A percentile compares a stretch with the other conserved stretches of the same genome.
Evolutionary conservation across 2,329 filamentous ascomycete genomes (phyloP).

Genomic region (Hypoxylon sp.): DNA sequence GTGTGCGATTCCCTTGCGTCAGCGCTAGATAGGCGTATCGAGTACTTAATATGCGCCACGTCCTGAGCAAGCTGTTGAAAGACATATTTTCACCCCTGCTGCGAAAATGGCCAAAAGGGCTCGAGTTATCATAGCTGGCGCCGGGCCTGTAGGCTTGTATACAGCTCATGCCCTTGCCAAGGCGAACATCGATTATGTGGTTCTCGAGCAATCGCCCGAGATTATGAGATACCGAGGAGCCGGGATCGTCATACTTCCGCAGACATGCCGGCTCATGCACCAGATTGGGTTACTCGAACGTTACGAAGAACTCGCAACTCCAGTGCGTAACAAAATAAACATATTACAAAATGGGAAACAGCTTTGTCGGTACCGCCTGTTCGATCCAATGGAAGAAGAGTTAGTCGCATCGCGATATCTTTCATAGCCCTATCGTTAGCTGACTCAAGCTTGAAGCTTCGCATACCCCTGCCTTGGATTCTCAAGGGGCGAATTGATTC

Average conservation of each 20-base stretch:
- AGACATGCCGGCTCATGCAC: conserved; percentile 52
- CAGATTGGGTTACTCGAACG: conserved; percentile 52
- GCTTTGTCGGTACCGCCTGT: conserved; percentile 1
- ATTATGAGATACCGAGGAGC: conserved; percentile 48
- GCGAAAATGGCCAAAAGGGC: conserved; percentile 4
- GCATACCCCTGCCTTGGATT: conserved; percentile 28
- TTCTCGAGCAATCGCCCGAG: conserved; percentile 52
- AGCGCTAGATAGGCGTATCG: not conserved
- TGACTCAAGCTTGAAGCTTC: conserved; percentile 22
- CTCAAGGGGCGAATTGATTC: conserved; percentile 44
- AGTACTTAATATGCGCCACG: conserved; percentile 1
- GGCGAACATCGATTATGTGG: conserved; percentile 54
- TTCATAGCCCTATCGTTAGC: not conserved
- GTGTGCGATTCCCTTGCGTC: not conserved
- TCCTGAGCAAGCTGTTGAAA: not conserved
- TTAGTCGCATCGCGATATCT: not conserved
- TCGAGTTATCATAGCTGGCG: conserved; percentile 43
- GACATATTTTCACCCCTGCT: not conserved
- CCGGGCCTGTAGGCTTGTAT: conserved; percentile 44
- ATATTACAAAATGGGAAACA: conserved; percentile 3
- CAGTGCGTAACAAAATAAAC: not conserved
- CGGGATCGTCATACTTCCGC: conserved; percentile 50
- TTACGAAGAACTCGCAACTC: not conserved
- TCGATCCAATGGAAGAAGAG: conserved; percentile 14
- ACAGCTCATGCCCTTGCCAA: conserved; percentile 45